Evolutionary conservation across 2,329 filamentous ascomycete species (phyloP).

Genomic region (Colletotrichum cereale): DNA sequence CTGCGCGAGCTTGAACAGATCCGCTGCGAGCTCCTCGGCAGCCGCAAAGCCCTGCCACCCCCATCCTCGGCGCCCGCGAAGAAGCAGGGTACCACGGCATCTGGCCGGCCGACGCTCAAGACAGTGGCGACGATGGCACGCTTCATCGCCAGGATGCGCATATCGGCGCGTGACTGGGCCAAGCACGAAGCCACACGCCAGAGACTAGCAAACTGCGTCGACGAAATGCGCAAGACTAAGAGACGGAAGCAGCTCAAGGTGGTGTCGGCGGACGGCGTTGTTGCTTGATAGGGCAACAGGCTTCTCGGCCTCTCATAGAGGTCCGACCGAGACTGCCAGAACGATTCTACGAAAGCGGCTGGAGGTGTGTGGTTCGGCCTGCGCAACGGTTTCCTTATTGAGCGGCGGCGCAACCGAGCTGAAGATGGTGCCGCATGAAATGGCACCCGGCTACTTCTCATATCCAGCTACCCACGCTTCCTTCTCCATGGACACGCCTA

Average conservation of each 20-base stretch:
- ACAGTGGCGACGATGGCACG: constrained; percentile 62
- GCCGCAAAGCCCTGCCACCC: constrained; percentile 51
- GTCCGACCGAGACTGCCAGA: neutral
- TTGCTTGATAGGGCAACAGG: neutral
- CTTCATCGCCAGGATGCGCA: constrained; percentile 65
- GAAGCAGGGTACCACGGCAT: constrained; percentile 37
- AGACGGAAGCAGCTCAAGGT: constrained; percentile 56
- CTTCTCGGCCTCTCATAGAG: neutral
- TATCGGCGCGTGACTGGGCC: constrained; percentile 63
- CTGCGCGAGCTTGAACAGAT: constrained; percentile 88
- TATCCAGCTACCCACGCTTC: neutral
- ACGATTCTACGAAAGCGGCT: neutral
- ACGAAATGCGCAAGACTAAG: constrained; percentile 60
- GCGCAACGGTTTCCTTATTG: constrained; percentile 15
- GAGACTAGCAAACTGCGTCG: constrained; percentile 62
- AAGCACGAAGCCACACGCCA: constrained; percentile 64
- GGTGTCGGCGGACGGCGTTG: constrained; percentile 53
- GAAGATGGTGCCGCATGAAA: constrained; percentile 25
- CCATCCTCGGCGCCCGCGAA: constrained; percentile 44
- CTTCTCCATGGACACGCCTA: neutral
- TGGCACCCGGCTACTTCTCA: neutral
- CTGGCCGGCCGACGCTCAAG: constrained; percentile 52
- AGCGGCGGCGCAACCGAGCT: constrained; percentile 23
- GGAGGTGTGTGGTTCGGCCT: neutral
- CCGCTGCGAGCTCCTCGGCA: constrained; percentile 61